These are phyloP conservation scores for Apiospora koreana DNA, from an alignment of 2,329 filamentous ascomycete genomes.

Conservation along the genomic window DNA sequence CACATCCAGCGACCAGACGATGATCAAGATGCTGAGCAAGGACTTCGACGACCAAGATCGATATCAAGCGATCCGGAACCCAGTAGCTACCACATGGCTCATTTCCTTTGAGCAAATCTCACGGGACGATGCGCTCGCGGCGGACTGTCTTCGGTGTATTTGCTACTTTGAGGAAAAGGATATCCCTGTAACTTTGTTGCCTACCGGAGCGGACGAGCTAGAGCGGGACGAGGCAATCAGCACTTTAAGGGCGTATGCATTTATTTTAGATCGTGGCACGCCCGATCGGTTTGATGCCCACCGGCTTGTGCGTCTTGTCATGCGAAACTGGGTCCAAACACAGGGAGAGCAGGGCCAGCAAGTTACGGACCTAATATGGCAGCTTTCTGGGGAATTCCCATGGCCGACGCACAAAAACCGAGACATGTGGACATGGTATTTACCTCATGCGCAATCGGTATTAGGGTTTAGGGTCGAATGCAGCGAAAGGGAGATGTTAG, in stretches of 20 bases:
- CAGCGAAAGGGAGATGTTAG: not conserved
- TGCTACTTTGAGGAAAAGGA: not conserved
- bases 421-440: not conserved
- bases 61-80: not conserved
- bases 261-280: not conserved
- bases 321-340: not conserved
- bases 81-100: not conserved
- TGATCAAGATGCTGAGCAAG: not conserved
- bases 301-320: not conserved
- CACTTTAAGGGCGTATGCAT: not conserved
- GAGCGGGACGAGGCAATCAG: not conserved
- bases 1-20: not conserved
- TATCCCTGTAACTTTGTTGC: not conserved
- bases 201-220: not conserved
- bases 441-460: not conserved
- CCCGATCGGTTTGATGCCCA: not conserved
- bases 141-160: not conserved
- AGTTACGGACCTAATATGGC: not conserved
- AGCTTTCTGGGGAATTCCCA: not conserved
- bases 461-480: not conserved
- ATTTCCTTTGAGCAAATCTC: not conserved
- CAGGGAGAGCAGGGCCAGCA: not conserved
- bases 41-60: slow-evolving; percentile 1
- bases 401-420: not conserved
- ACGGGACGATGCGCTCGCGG: not conserved